Evolutionary conservation across 345 rosid genomes (phyloP).

Genomic region (Cardamine occulta): DNA sequence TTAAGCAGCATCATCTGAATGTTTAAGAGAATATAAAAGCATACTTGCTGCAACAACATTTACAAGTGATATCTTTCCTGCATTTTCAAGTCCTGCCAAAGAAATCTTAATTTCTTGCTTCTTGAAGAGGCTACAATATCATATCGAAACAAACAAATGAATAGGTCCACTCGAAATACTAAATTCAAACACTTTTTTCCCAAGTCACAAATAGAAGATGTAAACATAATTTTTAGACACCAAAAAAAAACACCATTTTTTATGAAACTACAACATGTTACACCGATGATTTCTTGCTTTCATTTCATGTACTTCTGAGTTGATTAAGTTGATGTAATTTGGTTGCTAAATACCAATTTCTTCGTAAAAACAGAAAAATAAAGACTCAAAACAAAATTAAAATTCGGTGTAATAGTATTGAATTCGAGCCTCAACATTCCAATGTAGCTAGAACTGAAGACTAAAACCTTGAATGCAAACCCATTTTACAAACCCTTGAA

Average conservation of each 20-base stretch:
- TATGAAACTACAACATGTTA: not conserved
- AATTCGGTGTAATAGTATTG: not conserved
- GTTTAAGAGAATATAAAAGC: not conserved
- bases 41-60: constrained; percentile 74
- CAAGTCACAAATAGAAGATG: not conserved
- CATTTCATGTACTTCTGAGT: not conserved
- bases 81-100: constrained; percentile 80
- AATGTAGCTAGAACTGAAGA: not conserved
- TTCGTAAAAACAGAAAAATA: too few species aligned
- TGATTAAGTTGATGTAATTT: constrained; percentile 1
- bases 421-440: not conserved
- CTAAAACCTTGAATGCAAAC: not conserved
- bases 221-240: too few species aligned
- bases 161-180: not conserved
- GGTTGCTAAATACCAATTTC: not conserved
- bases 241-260: too few species aligned
- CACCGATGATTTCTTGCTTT: not conserved
- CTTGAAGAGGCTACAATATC: constrained; percentile 64
- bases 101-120: constrained; percentile 87
- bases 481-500: too few species aligned
- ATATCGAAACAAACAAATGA: not conserved
- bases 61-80: constrained; percentile 84
- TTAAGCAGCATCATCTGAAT: not conserved
- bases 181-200: not conserved
- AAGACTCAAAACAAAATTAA: not conserved